Base-by-base conservation (phyloP, 2,329 filamentous ascomycete species). In the Fusarium sp. region DNA sequence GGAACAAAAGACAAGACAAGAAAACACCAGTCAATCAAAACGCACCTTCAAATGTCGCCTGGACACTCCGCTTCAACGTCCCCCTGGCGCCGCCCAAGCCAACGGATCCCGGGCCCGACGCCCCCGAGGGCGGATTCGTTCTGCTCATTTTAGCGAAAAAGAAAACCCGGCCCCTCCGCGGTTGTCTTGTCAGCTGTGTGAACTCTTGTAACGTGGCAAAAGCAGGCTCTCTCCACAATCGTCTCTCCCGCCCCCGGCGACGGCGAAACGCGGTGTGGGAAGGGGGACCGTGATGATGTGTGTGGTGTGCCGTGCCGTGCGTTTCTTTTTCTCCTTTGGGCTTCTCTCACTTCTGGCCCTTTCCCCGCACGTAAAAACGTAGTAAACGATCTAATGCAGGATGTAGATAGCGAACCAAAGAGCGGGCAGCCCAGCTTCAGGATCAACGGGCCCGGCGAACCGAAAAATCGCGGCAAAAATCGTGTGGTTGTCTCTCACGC, bases 11-110 rank as follows among this genome's bases (percentile, higher is more conserved):
- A 37, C 13, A 22, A 22, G 52, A 37, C 8, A 57, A 16, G n/a
- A 37, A 57, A 13, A 37, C 22, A 35, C 31, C n/a, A 29, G 31
- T 66, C 38, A 66, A 31, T 34, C 31, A 63, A 67, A 50, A 73
- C 85, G 77, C 85, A 90, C 89, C 89, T 83, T 91, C 88, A 84
- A 91, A 91, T 40, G 88, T 87, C 70, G 89, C 85, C 80, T 91
- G 89, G 64, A 89, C 88, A 75, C 86, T 89, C 78, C 89, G 85
- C 83, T 91, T 91, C 64, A 90, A 83, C 76, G 71, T 72, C 40
- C 75, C 79, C 77, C 77, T 78, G 59, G 67, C 73, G 58, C 84
- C 83, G 61, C 82, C 81, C 57, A 83, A 80, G 68, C 85, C 85
- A 52, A 77, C 84, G 66, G 87, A 88, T 45, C 83, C 84, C 62